A percentile compares a stretch with the other conserved stretches of the same genome.
These are phyloP conservation scores for Chlorella ohadii DNA, from an alignment of 139 green algal species.

Conservation along the genomic window DNA sequence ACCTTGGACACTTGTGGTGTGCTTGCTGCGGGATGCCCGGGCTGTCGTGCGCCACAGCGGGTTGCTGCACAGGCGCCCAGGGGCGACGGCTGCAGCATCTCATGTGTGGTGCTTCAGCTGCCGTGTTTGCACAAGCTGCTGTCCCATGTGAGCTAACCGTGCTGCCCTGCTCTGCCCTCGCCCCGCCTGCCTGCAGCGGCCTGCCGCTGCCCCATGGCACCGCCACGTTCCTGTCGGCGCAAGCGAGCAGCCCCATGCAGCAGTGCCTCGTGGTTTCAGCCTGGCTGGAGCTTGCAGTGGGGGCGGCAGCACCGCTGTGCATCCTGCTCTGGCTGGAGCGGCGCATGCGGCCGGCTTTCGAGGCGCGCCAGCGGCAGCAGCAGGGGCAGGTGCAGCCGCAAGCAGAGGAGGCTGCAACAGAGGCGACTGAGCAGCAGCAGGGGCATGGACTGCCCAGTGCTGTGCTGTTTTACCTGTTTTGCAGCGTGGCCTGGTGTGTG, in stretches of 20 bases:
- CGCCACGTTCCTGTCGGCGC: not conserved
- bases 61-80: no score
- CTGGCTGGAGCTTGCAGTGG: not conserved
- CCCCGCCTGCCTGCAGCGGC: not conserved
- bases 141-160: not conserved
- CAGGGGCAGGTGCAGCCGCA: not conserved
- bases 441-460: not conserved
- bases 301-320: not conserved
- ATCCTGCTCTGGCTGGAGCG: not conserved
- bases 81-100: no score
- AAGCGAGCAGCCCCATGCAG: not conserved
- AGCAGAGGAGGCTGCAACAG: not conserved
- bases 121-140: not conserved
- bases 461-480: not conserved
- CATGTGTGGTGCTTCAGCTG: not conserved
- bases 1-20: no score
- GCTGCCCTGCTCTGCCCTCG: not conserved
- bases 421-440: not conserved
- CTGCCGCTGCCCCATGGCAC: not conserved
- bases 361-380: not conserved
- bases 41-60: not conserved
- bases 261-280: not conserved
- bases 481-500: not conserved
- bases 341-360: not conserved
- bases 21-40: not conserved